Conservation (phyloP, 2,329 filamentous ascomycete species). For the Westerdykella aurantiaca region DNA sequence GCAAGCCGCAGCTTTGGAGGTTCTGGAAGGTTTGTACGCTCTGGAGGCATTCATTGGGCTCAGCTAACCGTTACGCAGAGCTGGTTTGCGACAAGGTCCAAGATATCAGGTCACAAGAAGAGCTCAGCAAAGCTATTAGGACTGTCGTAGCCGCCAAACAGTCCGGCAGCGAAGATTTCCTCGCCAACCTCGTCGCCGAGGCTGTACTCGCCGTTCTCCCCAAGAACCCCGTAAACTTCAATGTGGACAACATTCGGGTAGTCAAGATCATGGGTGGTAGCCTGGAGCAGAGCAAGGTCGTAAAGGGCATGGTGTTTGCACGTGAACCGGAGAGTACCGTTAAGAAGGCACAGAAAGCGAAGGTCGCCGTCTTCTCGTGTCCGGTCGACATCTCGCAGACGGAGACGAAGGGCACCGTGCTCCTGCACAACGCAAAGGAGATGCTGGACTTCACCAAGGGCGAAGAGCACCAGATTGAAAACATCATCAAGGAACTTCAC, state of each 20-base stretch:
- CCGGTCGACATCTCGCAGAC: slow-evolving; percentile 93
- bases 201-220: slow-evolving; percentile 79
- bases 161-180: slow-evolving; percentile 82
- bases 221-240: slow-evolving; percentile 94
- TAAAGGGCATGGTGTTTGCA: slow-evolving; percentile 97
- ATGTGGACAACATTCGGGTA: slow-evolving; percentile 96
- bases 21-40: slow-evolving; percentile 58
- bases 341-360: slow-evolving; percentile 88
- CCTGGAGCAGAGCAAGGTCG: slow-evolving; percentile 86
- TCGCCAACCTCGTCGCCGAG: slow-evolving; percentile 83
- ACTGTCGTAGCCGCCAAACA: slow-evolving; percentile 97
- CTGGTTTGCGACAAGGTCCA: slow-evolving; percentile 86
- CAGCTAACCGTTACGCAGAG: slow-evolving; percentile 43
- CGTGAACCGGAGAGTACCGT: slow-evolving; percentile 84
- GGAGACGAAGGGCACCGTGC: slow-evolving; percentile 96
- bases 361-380: slow-evolving; percentile 95
- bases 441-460: slow-evolving; percentile 99
- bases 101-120: slow-evolving; percentile 71
- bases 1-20: slow-evolving; percentile 77
- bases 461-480: slow-evolving; percentile 87
- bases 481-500: slow-evolving; percentile 87
- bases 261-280: slow-evolving; percentile 99
- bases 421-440: slow-evolving; percentile 95
- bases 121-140: slow-evolving; percentile 90
- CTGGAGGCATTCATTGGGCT: not conserved